Percentiles rank a stretch among this genome's conserved stretches.
Evolutionary conservation across 2,329 filamentous ascomycete species (phyloP).

Genomic region (Chrysoporthe puriensis): DNA sequence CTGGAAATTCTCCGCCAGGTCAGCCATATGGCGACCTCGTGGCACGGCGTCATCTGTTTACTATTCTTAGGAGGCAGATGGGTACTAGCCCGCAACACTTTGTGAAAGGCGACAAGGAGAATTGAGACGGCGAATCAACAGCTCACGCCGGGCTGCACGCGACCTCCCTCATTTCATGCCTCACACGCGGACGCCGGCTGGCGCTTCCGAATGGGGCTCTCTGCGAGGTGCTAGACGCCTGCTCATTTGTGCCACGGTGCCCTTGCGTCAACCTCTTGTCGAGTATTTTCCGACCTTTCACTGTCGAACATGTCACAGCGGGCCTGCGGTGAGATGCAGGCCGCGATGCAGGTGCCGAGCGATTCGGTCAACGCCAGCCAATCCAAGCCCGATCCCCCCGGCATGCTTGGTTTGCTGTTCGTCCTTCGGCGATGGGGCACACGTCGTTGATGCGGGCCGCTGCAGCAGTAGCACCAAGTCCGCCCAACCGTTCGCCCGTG

Average conservation of each 20-base stretch:
- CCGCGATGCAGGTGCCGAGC: slow-evolving; percentile 19
- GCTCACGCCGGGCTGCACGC: slow-evolving; percentile 9
- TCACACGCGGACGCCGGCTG: slow-evolving; percentile 19
- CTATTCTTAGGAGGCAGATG: slow-evolving; percentile 26
- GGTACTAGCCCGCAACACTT: slow-evolving; percentile 7
- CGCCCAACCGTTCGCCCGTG: slow-evolving; percentile 9
- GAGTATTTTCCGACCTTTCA: slow-evolving; percentile 20
- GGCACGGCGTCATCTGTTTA: slow-evolving; percentile 14
- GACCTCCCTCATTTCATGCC: background rate
- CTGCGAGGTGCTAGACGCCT: slow-evolving; percentile 26
- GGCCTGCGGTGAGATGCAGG: slow-evolving; percentile 21
- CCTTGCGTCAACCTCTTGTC: slow-evolving; percentile 25
- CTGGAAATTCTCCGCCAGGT: slow-evolving; percentile 1
- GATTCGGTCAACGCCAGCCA: slow-evolving; percentile 19
- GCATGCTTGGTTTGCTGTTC: slow-evolving; percentile 16
- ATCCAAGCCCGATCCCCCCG: slow-evolving; percentile 10
- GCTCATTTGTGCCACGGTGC: slow-evolving; percentile 31
- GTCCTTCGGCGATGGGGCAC: slow-evolving; percentile 15
- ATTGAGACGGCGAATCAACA: slow-evolving; percentile 17
- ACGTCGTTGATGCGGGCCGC: slow-evolving; percentile 28
- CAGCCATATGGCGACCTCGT: slow-evolving; percentile 18
- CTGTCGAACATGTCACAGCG: slow-evolving; percentile 31
- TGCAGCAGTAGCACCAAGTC: slow-evolving; percentile 6
- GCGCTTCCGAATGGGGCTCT: slow-evolving; percentile 11
- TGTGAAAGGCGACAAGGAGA: slow-evolving; percentile 14